A percentile compares a stretch with the other conserved stretches of the same genome.
Evolutionary conservation across 2,329 filamentous ascomycete genomes (phyloP).

Genomic region (Furcasterigmium furcatum): DNA sequence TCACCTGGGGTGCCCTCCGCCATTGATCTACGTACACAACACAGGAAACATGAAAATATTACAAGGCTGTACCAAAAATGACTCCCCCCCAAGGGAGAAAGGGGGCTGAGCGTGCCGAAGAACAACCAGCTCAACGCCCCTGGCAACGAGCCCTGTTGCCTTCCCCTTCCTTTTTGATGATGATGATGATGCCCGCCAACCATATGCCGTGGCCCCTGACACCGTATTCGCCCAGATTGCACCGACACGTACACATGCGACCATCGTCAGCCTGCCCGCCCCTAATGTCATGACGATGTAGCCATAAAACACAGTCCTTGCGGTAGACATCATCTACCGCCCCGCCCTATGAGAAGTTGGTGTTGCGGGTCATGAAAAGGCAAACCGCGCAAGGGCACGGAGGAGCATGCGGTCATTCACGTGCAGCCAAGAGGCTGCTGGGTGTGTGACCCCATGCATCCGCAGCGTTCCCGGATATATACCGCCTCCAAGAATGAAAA

Average conservation of each 20-base stretch:
- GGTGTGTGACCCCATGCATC: too few species aligned
- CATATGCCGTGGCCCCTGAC: background rate
- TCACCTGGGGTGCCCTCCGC: background rate
- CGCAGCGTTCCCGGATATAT: background rate
- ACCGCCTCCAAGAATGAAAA: background rate
- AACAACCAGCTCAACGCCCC: background rate
- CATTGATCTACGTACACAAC: background rate
- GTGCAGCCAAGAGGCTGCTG: too few species aligned
- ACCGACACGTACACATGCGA: background rate
- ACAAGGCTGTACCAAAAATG: conserved; percentile 1
- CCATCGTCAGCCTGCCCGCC: background rate
- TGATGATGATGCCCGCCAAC: background rate
- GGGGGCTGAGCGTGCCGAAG: background rate
- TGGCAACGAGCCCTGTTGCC: background rate
- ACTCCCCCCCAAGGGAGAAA: background rate
- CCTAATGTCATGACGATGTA: background rate
- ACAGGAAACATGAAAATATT: conserved; percentile 1
- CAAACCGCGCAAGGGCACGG: too few species aligned
- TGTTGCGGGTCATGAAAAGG: too few species aligned
- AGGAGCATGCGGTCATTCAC: too few species aligned
- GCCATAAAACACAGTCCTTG: background rate
- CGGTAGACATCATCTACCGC: background rate
- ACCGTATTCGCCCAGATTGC: background rate
- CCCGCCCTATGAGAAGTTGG: background rate
- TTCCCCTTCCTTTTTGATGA: background rate